Evolutionary conservation across 2,329 filamentous ascomycete species (phyloP).

Genomic region (Ceratocystis albifundus): DNA sequence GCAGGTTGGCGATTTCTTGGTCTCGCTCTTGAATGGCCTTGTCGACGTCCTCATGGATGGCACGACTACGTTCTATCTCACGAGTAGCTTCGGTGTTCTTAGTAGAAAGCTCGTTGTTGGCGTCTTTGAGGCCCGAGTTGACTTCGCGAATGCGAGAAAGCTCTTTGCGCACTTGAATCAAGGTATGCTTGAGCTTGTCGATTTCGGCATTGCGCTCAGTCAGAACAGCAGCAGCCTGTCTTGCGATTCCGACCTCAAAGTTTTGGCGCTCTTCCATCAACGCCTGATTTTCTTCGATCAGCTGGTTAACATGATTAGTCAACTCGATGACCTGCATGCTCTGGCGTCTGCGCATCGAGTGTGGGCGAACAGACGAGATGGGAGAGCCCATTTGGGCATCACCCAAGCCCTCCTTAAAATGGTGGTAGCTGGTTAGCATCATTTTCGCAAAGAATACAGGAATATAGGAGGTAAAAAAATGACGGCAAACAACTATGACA

Average conservation of each 20-base stretch:
- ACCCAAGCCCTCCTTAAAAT: slow-evolving; percentile 74
- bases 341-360: slow-evolving; percentile 91
- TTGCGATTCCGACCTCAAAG: slow-evolving; percentile 54
- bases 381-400: slow-evolving; percentile 78
- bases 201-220: slow-evolving; percentile 81
- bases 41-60: slow-evolving; percentile 45
- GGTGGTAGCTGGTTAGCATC: slow-evolving; percentile 23
- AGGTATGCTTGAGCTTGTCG: slow-evolving; percentile 62
- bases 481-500: slow-evolving; percentile 4
- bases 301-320: slow-evolving; percentile 70
- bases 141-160: slow-evolving; percentile 68
- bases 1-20: slow-evolving; percentile 66
- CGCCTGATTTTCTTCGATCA: slow-evolving; percentile 71
- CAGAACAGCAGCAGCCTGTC: slow-evolving; percentile 57
- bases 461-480: background rate
- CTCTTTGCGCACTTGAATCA: slow-evolving; percentile 72
- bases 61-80: slow-evolving; percentile 58
- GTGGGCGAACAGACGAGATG: slow-evolving; percentile 82
- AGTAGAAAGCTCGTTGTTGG: slow-evolving; percentile 63
- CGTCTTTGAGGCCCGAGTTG: slow-evolving; percentile 66
- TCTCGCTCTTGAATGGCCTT: slow-evolving; percentile 70
- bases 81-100: slow-evolving; percentile 54
- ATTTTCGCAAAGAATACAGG: slow-evolving; percentile 1
- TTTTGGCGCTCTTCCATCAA: slow-evolving; percentile 61
- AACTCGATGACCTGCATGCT: slow-evolving; percentile 96